Evolutionary conservation across 345 rosid species (phyloP).

Genomic region (Populus alba): DNA sequence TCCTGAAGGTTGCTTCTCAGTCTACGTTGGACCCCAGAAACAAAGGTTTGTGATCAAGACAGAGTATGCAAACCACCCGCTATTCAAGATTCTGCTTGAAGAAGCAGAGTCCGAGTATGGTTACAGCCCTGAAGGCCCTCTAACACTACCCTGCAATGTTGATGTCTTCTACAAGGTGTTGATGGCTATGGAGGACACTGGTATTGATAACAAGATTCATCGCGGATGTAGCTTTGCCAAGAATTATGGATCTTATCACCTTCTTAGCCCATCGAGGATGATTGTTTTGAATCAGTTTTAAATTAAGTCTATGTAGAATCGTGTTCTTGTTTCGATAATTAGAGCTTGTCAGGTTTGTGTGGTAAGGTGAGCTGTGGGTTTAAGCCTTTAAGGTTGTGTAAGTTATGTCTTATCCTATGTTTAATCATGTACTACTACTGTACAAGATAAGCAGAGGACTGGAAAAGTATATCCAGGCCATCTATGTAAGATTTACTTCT

Average conservation of each 20-base stretch:
- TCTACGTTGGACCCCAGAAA: slow-evolving; percentile 30
- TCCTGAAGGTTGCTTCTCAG: slow-evolving; percentile 36
- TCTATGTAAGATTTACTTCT: not conserved
- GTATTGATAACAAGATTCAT: not conserved
- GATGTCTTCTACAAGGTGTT: slow-evolving; percentile 26
- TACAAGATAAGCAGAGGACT: not conserved
- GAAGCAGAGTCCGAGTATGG: slow-evolving; percentile 37
- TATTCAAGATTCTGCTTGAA: slow-evolving; percentile 29
- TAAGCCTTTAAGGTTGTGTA: not conserved
- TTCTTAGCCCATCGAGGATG: slow-evolving; percentile 33
- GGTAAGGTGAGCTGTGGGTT: not conserved
- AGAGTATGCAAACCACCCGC: slow-evolving; percentile 30
- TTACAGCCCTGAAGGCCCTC: slow-evolving; percentile 26
- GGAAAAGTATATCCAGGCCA: not conserved
- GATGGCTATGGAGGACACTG: slow-evolving; percentile 21
- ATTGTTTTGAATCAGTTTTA: slow-evolving; percentile 35
- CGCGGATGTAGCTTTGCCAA: slow-evolving; percentile 34
- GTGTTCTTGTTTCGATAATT: not conserved
- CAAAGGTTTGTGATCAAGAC: slow-evolving; percentile 31
- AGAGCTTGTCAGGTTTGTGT: not conserved
- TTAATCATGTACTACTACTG: not conserved
- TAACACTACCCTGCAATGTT: slow-evolving; percentile 31
- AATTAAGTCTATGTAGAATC: not conserved
- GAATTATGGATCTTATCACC: slow-evolving; percentile 29
- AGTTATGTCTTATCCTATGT: not conserved